These are phyloP conservation scores for Rutstroemia sp. DNA, from an alignment of 2,329 filamentous ascomycete genomes.

Conservation along the genomic window DNA sequence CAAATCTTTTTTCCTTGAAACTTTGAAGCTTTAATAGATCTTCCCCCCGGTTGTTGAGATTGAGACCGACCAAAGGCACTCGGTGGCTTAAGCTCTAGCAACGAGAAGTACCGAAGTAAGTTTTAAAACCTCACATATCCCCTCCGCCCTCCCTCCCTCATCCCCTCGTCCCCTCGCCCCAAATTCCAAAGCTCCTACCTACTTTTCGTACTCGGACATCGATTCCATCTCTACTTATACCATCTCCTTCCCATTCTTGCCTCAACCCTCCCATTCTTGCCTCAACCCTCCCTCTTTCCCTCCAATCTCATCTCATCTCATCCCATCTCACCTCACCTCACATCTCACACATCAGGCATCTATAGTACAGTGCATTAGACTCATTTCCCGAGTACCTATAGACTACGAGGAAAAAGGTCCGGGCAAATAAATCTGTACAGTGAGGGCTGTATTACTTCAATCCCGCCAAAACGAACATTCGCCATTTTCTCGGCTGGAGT, in stretches of 20 bases:
- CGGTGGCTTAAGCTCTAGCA: background rate
- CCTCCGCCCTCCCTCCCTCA: no score
- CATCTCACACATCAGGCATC: background rate
- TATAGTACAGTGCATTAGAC: background rate
- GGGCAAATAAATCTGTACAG: background rate
- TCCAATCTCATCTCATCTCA: no score
- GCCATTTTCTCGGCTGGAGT: constrained; percentile 5
- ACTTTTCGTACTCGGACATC: background rate
- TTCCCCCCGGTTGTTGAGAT: background rate
- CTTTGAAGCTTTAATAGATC: background rate
- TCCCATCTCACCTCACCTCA: no score
- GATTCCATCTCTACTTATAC: no score
- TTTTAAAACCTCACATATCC: background rate
- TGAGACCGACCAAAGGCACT: background rate
- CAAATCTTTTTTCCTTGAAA: background rate
- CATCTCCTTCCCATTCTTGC: no score
- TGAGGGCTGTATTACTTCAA: constrained; percentile 1
- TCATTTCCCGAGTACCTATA: background rate
- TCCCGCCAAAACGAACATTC: background rate
- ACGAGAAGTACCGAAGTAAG: background rate
- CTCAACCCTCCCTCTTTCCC: no score
- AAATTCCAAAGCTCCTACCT: background rate
- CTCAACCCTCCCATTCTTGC: no score
- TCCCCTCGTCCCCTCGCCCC: background rate
- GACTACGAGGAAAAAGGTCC: background rate